These are phyloP conservation scores for Microbotryum intermedium DNA, from an alignment of 1,284 basidiomycete species.

Conservation along the genomic window DNA sequence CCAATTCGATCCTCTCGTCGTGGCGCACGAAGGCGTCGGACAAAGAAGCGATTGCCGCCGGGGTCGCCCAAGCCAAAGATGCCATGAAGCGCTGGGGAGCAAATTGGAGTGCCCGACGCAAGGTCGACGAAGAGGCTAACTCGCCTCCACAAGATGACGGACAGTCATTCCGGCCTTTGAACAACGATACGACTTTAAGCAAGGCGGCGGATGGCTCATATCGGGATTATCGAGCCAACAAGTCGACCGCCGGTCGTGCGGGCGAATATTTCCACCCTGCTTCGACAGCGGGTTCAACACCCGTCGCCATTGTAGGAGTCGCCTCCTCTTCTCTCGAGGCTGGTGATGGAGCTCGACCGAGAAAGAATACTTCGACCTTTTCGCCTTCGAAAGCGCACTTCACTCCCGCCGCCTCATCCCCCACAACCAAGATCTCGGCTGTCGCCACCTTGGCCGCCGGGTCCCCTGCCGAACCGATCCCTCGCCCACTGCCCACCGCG, in stretches of 20 bases:
- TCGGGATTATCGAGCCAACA: constrained; percentile 6
- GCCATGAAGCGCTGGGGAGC: constrained; percentile 79
- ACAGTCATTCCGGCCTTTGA: neutral
- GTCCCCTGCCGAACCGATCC: neutral
- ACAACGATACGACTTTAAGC: neutral
- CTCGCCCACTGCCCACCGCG: neutral
- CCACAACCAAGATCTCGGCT: constrained; percentile 2
- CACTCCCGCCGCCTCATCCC: neutral
- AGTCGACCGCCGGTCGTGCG: neutral
- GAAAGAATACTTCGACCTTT: neutral
- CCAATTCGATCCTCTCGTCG: constrained; percentile 39
- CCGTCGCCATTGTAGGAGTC: neutral
- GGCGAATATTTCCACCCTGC: neutral
- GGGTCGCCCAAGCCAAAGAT: constrained; percentile 56
- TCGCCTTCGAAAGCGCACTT: constrained; percentile 1
- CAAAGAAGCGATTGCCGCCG: constrained; percentile 55
- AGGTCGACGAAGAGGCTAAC: neutral
- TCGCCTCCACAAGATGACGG: constrained; percentile 2
- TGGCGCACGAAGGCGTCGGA: constrained; percentile 57
- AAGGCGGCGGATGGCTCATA: neutral
- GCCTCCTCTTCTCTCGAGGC: neutral
- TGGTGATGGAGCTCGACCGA: neutral
- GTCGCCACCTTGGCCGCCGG: constrained; percentile 3
- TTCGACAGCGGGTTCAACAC: neutral
- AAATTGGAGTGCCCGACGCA: constrained; percentile 47